Base-by-base conservation (phyloP, 768 basidiomycete genomes). In the Termitomyces eurrhizus region DNA sequence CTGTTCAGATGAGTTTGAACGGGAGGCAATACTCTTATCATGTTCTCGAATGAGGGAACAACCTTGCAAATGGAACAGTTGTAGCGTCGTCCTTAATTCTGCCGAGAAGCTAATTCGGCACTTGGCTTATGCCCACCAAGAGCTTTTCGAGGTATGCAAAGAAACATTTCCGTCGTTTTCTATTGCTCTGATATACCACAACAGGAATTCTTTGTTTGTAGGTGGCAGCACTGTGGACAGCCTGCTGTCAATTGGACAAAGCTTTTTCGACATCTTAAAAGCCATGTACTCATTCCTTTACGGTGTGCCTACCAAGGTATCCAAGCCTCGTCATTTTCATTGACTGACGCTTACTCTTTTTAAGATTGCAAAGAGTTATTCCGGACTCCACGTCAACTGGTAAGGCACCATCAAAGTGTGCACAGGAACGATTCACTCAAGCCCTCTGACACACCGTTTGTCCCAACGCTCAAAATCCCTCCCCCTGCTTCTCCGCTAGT, bases 31-130 rank as follows among this genome's bases (percentile, higher is more conserved):
- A 61, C 68, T 75, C 56, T 68, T 83, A 59, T 78, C 86, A 57
- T 80, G 76, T 60, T 75, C 77, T 8, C 75, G 83, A 61, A 62
- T 88, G 56, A 74, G 74, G 56, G 75, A 77, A 62, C 68, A 75
- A 48, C 73, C 69, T 12, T 91, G 89, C 71, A 77, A 75, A 68
- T 92, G 89, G 89, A 72, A 70, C 58, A 75, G 75, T 32, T 92
- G 89, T 70, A 76, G 75, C 60, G 75, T 74, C 45, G 64, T 83
- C 14, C 66, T 89, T 63, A 88, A 86, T 66, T 85, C 84, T 49
- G 72, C 74, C 7, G 73, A 78, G 46, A 77, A 73, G 48, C 69
- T 90, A 54, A 67, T 80, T 41, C 67, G 70, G 21, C 89, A 91
- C 75, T 69, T 86, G 35, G 64, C 66, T 16, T 59, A 32, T 24